Percentiles rank a stretch among this genome's conserved stretches.
Conservation (phyloP, 176 grass and related monocot species). For the Eleusine indica region DNA sequence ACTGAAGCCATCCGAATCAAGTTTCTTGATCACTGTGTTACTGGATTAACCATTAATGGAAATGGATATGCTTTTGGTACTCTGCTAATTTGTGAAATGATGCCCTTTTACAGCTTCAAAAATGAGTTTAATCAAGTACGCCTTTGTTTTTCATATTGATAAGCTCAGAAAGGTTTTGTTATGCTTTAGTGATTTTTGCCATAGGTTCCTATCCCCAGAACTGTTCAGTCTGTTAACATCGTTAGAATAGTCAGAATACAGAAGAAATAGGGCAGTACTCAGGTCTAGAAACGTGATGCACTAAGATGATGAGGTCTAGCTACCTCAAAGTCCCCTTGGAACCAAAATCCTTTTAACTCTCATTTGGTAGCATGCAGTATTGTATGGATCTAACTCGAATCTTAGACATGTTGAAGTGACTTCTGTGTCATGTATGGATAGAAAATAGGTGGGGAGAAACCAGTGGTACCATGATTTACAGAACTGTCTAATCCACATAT, state of each 20-base stretch:
- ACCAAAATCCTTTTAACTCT: not conserved
- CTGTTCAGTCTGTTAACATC: not conserved
- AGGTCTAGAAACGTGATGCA: not conserved
- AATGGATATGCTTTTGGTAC: not conserved
- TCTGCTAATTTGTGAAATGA: not conserved
- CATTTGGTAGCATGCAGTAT: not conserved
- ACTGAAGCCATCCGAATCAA: not conserved
- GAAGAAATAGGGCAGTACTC: not conserved
- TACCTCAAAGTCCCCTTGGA: not conserved
- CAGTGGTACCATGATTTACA: not conserved
- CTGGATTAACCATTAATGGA: not conserved
- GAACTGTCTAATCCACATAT: not conserved
- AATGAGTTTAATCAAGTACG: not conserved
- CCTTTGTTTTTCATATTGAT: not conserved
- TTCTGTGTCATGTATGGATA: not conserved
- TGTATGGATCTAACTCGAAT: not conserved
- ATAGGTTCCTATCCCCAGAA: not conserved
- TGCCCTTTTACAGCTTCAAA: not conserved
- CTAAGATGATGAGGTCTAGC: not conserved
- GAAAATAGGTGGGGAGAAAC: not conserved
- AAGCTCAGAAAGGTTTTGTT: not conserved
- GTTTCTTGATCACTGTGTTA: not conserved
- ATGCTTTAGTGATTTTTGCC: not conserved
- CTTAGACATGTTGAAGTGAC: not conserved
- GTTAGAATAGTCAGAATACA: not conserved